These are phyloP conservation scores for Salix exigua DNA, from an alignment of 345 rosid species.

Conservation along the genomic window DNA sequence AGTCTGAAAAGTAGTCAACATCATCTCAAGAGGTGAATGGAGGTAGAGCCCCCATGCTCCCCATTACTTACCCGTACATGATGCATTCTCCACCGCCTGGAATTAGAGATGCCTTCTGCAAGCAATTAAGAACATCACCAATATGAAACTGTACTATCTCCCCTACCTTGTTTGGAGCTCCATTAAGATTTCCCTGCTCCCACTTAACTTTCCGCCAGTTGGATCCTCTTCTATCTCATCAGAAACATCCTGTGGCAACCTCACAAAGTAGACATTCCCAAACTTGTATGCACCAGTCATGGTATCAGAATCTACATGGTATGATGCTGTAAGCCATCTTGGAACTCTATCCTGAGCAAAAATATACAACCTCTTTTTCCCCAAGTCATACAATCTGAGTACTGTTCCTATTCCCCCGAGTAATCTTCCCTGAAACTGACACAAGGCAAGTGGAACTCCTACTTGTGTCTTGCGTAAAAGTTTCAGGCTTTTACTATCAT, in stretches of 20 bases:
- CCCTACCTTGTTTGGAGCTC: conserved; percentile 21
- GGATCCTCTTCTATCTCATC: too few species aligned
- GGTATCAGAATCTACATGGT: too few species aligned
- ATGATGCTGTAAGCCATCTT: conserved; percentile 86
- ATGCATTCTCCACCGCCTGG: conserved; percentile 89
- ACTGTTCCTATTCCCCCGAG: too few species aligned
- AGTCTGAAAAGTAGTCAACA: conserved; percentile 90
- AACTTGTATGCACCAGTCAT: too few species aligned
- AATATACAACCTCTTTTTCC: conserved; percentile 47
- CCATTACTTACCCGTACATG: conserved; percentile 72
- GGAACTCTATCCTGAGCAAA: conserved; percentile 93
- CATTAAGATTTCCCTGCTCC: too few species aligned
- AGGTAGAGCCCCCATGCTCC: conserved; percentile 28
- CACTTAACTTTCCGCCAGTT: too few species aligned
- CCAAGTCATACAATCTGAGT: too few species aligned
- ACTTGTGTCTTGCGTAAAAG: conserved; percentile 95
- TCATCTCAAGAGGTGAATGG: conserved; percentile 96
- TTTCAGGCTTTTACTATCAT: conserved; percentile 43
- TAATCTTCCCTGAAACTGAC: conserved; percentile 82
- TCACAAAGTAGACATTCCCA: too few species aligned
- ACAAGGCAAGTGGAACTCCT: conserved; percentile 80
- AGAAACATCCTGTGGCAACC: too few species aligned
- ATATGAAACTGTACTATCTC: conserved; percentile 94
- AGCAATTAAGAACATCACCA: conserved; percentile 72
- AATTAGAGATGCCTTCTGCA: conserved; percentile 87